Evolutionary conservation across 2,329 filamentous ascomycete genomes (phyloP), one percentile per base, ranked within the genome.

Genomic region (Ophiostoma triangulosporum): DNA sequence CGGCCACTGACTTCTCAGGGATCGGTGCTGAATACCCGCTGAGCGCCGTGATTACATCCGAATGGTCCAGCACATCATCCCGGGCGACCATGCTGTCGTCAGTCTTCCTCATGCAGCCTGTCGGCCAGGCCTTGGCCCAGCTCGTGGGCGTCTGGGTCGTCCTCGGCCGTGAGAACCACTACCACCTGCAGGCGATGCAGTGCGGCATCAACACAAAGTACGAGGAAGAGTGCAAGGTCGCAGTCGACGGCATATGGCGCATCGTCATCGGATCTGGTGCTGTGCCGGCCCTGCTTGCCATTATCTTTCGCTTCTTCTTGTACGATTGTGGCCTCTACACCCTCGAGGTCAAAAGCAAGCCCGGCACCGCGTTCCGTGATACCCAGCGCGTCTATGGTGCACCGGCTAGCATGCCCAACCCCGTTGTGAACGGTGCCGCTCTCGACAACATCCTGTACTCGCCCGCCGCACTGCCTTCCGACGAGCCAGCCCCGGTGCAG

Each of bases 21-120:
- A 80, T 84, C 32, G 80, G 80, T n/a, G 81, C 77, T 15, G 81
- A 85, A 64, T 85, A 85, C 62, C 82, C 83, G 1, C 68, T 86
- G 2, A 78, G 73, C 45, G 81, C 81, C 0, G 77, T 84, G 8
- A 86, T 86, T 32, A 83, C 80, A 0, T 76, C 81, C 0, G 83
- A 86, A 70, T 84, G 74, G 69, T 69, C 75, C 5, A 77, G 73
- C 52, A 84, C 79, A 0, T 76, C 74, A 48, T 80, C 80, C n/a
- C 70, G 82, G 49, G 77, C 76, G n/a, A 77, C 73, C 20, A 85
- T 85, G 81, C 69, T 86, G 58, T 78, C 81, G 6, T 75, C 74
- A 3, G 80, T 86, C 31, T 85, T 86, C 62, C 72, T 83, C 60
- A 84, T 83, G 76, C 82, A 86, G 59, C 80, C 82, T 1, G 67